phyloP scores from a whole-genome alignment of 257 asterid species.

The Jaltomata sinuosa region DNA sequence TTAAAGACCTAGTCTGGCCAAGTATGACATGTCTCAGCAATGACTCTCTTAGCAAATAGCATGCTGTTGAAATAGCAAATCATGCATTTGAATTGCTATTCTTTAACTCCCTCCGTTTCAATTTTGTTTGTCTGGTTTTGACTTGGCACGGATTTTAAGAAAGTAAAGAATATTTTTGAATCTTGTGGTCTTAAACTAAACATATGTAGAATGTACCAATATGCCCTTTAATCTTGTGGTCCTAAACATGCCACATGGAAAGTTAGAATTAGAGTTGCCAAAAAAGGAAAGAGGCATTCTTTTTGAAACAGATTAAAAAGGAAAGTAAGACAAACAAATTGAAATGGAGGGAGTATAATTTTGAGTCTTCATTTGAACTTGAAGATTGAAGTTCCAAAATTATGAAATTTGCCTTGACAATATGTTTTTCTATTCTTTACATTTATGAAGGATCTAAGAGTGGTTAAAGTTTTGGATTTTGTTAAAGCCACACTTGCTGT shows the following conservation, averaged over 20 bases:
- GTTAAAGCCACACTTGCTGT: not conserved
- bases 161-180: too few species aligned
- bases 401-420: not conserved
- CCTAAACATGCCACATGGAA: too few species aligned
- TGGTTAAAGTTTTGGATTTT: not conserved
- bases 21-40: not conserved
- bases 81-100: not conserved
- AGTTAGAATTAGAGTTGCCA: too few species aligned
- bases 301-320: too few species aligned
- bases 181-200: too few species aligned
- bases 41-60: not conserved
- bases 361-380: not conserved
- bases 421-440: not conserved
- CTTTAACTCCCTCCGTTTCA: not conserved
- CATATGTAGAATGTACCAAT: too few species aligned
- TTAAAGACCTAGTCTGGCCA: not conserved
- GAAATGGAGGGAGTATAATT: not conserved
- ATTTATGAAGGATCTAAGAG: not conserved
- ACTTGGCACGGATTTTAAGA: too few species aligned
- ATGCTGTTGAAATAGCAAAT: not conserved
- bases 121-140: not conserved
- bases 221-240: too few species aligned
- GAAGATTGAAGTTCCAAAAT: not conserved
- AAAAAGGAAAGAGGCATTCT: too few species aligned
- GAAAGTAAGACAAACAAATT: not conserved